Conservation (phyloP, 495 filamentous ascomycete species). For the Penicillium paradoxum region DNA sequence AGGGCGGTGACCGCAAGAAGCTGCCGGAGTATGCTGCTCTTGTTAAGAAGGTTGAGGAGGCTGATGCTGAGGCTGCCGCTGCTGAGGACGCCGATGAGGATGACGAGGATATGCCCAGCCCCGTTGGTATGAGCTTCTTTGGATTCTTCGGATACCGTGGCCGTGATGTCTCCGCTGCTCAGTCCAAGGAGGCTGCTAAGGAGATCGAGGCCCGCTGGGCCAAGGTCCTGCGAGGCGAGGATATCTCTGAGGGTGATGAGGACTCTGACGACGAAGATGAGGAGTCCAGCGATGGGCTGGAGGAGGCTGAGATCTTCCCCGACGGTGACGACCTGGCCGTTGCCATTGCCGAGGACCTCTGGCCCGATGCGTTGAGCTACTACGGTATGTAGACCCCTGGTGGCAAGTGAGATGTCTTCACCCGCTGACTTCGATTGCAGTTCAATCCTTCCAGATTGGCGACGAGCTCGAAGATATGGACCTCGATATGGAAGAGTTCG, state of each 20-base stretch:
- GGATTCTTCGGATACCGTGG: conserved; percentile 77
- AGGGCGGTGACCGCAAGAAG: conserved; percentile 29
- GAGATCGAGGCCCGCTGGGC: conserved; percentile 54
- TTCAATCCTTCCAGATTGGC: conserved; percentile 30
- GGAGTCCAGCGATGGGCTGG: conserved; percentile 49
- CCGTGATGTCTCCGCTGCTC: conserved; percentile 59
- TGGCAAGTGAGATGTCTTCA: not conserved
- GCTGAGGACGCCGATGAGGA: conserved; percentile 43
- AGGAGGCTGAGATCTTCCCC: conserved; percentile 71
- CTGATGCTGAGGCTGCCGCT: conserved; percentile 19
- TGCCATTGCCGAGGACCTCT: conserved; percentile 77
- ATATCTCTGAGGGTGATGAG: conserved; percentile 22
- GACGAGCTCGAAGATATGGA: conserved; percentile 30
- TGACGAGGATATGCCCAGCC: conserved; percentile 47
- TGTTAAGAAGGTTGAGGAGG: conserved; percentile 38
- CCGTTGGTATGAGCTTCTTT: conserved; percentile 72
- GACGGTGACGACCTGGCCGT: conserved; percentile 76
- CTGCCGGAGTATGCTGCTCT: conserved; percentile 50
- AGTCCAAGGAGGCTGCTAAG: conserved; percentile 54
- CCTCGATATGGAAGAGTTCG: conserved; percentile 30
- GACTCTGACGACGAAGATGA: conserved; percentile 42
- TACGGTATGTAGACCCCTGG: conserved; percentile 62
- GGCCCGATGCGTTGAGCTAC: conserved; percentile 80
- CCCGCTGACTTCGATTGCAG: conserved; percentile 18
- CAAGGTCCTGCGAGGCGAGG: conserved; percentile 52